Evolutionary conservation across 140 eudicot species (phyloP).

Genomic region (Oenanthe javanica): DNA sequence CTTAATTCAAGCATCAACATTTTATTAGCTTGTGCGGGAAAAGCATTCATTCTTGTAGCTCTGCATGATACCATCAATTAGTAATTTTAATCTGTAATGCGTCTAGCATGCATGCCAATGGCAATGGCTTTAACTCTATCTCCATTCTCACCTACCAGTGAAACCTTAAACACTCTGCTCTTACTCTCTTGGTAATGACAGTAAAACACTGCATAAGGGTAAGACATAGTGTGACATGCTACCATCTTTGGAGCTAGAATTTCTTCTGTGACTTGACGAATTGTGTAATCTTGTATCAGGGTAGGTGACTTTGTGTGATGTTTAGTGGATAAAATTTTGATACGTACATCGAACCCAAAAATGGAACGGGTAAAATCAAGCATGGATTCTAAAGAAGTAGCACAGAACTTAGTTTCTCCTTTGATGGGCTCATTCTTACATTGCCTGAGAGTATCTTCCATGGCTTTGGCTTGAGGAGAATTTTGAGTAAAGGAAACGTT

Average conservation of each 20-base stretch:
- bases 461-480: conserved; percentile 80
- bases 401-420: conserved; percentile 76
- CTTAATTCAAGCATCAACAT: no score
- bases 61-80: no score
- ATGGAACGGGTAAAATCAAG: conserved; percentile 38
- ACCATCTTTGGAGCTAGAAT: conserved; percentile 49
- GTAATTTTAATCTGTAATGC: no score
- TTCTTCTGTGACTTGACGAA: conserved; percentile 31
- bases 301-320: conserved; percentile 31
- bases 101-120: no score
- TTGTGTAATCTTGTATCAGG: conserved; percentile 43
- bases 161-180: conserved; percentile 46
- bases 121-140: conserved; percentile 40
- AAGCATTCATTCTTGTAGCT: no score
- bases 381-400: conserved; percentile 69
- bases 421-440: conserved; percentile 51
- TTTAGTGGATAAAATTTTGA: conserved; percentile 43
- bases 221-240: conserved; percentile 68
- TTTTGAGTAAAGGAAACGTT: conserved; percentile 30
- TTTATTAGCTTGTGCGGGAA: no score
- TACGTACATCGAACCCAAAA: conserved; percentile 29
- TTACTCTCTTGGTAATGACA: conserved; percentile 55
- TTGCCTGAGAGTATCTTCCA: conserved; percentile 61
- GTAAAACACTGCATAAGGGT: conserved; percentile 51
- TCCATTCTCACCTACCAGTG: conserved; percentile 48